Conservation (phyloP, 2,329 filamentous ascomycete species). For the Kalmusia sp. region DNA sequence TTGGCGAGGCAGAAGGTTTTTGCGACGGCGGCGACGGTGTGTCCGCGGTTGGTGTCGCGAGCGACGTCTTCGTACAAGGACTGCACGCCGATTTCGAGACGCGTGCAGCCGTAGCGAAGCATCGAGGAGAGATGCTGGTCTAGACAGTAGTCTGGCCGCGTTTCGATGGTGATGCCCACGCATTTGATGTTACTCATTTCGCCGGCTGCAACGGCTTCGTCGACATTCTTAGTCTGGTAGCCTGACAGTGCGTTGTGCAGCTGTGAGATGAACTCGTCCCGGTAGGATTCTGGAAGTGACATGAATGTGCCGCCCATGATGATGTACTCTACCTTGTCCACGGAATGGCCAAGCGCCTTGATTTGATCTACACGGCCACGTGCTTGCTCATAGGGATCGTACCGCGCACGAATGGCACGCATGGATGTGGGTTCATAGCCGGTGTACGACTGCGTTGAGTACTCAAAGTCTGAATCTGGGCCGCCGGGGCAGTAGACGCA, state of each 20-base stretch:
- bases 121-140: conserved; percentile 95
- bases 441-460: conserved; percentile 98
- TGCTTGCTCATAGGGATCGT: conserved; percentile 97
- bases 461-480: conserved; percentile 98
- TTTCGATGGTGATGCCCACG: conserved; percentile 98
- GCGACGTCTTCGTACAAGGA: conserved; percentile 98
- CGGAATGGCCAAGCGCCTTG: conserved; percentile 91
- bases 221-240: conserved; percentile 91
- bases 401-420: conserved; percentile 94
- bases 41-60: conserved; percentile 95
- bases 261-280: conserved; percentile 92
- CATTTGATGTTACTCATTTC: conserved; percentile 98
- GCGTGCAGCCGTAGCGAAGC: conserved; percentile 96
- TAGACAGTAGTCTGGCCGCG: conserved; percentile 93
- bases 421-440: conserved; percentile 98
- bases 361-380: conserved; percentile 96
- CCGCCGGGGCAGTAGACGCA: conserved; percentile 98
- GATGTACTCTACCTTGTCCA: conserved; percentile 99
- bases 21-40: conserved; percentile 92
- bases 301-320: conserved; percentile 99
- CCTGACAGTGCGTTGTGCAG: conserved; percentile 96
- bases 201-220: conserved; percentile 91
- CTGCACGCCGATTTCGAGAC: conserved; percentile 93
- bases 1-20: conserved; percentile 98
- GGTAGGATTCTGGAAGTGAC: conserved; percentile 88